Percentiles rank a stretch among this genome's conserved stretches.
These are phyloP conservation scores for Hydnum rufescens DNA, from an alignment of 768 basidiomycete species.

Conservation along the genomic window DNA sequence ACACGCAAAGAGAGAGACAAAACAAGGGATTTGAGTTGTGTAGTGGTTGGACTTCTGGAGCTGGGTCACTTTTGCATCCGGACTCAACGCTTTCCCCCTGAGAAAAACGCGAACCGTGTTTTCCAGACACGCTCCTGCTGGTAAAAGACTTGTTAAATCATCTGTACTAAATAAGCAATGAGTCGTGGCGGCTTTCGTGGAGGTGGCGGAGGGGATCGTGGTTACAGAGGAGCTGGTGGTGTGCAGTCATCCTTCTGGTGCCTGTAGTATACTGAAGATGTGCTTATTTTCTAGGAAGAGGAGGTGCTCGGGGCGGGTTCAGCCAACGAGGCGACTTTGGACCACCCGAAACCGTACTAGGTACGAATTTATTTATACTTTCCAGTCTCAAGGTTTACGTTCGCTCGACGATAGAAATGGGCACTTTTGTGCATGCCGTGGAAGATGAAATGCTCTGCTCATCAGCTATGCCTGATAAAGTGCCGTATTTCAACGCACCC, in stretches of 20 bases:
- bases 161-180: not conserved
- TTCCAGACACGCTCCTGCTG: too few species aligned
- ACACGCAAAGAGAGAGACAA: too few species aligned
- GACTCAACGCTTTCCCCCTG: too few species aligned
- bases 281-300: too few species aligned
- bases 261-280: too few species aligned
- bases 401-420: conserved; percentile 46
- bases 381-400: not conserved
- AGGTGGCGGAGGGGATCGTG: conserved; percentile 4
- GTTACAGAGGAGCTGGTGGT: conserved; percentile 18
- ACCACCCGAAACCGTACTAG: conserved; percentile 62
- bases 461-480: conserved; percentile 67
- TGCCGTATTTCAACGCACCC: conserved; percentile 97
- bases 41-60: not conserved
- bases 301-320: conserved; percentile 50
- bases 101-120: too few species aligned
- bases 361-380: conserved; percentile 21
- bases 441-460: conserved; percentile 97
- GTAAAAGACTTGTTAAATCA: too few species aligned
- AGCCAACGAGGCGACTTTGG: conserved; percentile 45
- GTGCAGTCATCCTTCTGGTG: too few species aligned
- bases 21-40: not conserved
- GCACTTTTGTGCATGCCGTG: conserved; percentile 81
- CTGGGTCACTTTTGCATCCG: not conserved
- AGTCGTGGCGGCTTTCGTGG: conserved; percentile 12